phyloP scores from a whole-genome alignment of 441 rosid genomes.

The Aleurites moluccanus region DNA sequence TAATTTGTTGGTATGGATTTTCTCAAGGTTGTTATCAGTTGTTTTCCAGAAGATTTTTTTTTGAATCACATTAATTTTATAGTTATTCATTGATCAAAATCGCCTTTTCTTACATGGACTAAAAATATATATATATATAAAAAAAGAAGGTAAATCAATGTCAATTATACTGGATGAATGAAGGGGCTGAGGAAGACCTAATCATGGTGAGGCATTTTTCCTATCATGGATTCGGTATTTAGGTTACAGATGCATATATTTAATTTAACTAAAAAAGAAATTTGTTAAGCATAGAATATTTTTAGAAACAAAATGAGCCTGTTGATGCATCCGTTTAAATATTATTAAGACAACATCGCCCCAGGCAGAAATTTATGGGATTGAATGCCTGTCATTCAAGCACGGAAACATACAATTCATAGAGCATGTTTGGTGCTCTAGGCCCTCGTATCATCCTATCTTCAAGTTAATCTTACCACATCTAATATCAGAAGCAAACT shows the following conservation, averaged over 20 bases:
- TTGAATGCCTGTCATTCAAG: background rate
- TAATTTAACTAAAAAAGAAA: too few species aligned
- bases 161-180: background rate
- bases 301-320: too few species aligned
- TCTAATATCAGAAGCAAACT: background rate
- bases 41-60: background rate
- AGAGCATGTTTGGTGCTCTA: background rate
- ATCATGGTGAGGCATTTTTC: too few species aligned
- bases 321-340: too few species aligned
- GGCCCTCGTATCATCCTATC: background rate
- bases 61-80: background rate
- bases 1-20: background rate
- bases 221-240: too few species aligned
- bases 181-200: too few species aligned
- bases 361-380: background rate
- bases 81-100: background rate
- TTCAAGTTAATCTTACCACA: background rate
- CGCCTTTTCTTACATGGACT: background rate
- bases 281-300: too few species aligned
- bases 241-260: too few species aligned
- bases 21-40: background rate
- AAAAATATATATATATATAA: background rate
- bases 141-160: background rate
- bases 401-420: background rate
- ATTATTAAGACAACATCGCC: too few species aligned